Percentiles rank a stretch among this genome's conserved stretches.
Conservation (phyloP, 176 grass and related monocot genomes). For the Cymbopogon citratus region DNA sequence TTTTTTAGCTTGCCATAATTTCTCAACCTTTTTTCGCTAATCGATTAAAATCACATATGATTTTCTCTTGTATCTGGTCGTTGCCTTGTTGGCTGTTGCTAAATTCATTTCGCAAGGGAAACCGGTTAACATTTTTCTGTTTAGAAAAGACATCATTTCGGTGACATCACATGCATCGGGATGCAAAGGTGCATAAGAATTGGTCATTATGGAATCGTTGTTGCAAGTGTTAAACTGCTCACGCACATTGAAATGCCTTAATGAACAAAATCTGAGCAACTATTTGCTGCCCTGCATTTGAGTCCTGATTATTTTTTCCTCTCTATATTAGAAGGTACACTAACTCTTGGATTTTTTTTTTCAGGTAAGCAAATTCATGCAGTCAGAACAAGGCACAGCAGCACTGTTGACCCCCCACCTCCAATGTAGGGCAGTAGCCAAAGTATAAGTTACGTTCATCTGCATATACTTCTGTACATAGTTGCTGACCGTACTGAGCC, state of each 20-base stretch:
- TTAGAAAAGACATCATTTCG: neutral
- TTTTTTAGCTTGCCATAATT: neutral
- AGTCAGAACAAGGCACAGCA: neutral
- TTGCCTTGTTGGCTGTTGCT: neutral
- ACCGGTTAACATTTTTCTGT: neutral
- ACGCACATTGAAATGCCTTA: neutral
- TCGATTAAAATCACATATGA: neutral
- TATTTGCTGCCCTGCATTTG: neutral
- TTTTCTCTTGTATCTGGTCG: neutral
- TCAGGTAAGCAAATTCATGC: neutral
- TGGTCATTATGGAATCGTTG: accelerated
- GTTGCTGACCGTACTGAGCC: neutral
- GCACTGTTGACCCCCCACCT: neutral
- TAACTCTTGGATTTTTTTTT: neutral
- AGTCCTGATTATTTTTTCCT: neutral
- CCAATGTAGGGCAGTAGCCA: neutral
- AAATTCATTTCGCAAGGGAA: neutral
- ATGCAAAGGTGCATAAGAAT: neutral
- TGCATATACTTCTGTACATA: neutral
- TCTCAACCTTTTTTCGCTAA: neutral
- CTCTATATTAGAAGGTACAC: neutral
- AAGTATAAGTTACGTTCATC: neutral
- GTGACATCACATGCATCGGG: neutral
- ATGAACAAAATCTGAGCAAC: neutral
- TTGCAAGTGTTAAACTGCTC: neutral